phyloP scores from a whole-genome alignment of 1,284 basidiomycete species.

The Apiotrichum brassicae region DNA sequence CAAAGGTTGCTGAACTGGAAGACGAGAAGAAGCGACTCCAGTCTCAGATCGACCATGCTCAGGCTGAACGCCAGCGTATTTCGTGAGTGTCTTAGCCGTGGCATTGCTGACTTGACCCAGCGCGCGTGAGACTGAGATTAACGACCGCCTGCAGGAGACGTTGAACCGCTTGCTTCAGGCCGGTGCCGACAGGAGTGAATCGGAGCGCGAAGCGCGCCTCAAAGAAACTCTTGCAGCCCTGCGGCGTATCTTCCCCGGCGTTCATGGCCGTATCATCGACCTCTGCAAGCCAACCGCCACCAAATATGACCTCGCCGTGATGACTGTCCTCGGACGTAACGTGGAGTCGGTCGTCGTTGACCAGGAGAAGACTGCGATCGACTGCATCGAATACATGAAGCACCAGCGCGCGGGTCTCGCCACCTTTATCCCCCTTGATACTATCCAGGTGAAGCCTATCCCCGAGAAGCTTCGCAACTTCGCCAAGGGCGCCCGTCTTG shows the following conservation, averaged over 20 bases:
- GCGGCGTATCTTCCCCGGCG: constrained; percentile 82
- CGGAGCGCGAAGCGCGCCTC: constrained; percentile 72
- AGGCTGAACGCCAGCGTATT: constrained; percentile 35
- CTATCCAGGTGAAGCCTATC: constrained; percentile 85
- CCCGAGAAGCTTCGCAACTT: constrained; percentile 93
- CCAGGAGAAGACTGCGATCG: constrained; percentile 91
- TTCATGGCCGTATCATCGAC: constrained; percentile 83
- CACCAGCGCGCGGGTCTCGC: constrained; percentile 91
- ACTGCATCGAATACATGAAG: constrained; percentile 97
- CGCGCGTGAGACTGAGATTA: constrained; percentile 78
- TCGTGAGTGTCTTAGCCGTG: constrained; percentile 17
- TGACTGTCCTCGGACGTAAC: constrained; percentile 89
- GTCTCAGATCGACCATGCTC: constrained; percentile 34
- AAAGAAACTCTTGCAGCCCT: constrained; percentile 80
- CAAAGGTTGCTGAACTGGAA: constrained; percentile 52
- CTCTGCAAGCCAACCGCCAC: constrained; percentile 86
- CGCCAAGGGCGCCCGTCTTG: constrained; percentile 82
- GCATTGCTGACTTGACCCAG: constrained; percentile 47
- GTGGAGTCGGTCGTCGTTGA: constrained; percentile 95
- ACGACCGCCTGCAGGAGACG: constrained; percentile 79
- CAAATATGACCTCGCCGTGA: constrained; percentile 91
- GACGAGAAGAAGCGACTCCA: constrained; percentile 32
- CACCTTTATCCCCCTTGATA: constrained; percentile 95
- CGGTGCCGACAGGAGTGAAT: constrained; percentile 75
- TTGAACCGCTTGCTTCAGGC: constrained; percentile 82